Percentiles rank a stretch among this genome's conserved stretches.
Evolutionary conservation across 306 rosid species (phyloP).

Genomic region (Cucurbita moschata): DNA sequence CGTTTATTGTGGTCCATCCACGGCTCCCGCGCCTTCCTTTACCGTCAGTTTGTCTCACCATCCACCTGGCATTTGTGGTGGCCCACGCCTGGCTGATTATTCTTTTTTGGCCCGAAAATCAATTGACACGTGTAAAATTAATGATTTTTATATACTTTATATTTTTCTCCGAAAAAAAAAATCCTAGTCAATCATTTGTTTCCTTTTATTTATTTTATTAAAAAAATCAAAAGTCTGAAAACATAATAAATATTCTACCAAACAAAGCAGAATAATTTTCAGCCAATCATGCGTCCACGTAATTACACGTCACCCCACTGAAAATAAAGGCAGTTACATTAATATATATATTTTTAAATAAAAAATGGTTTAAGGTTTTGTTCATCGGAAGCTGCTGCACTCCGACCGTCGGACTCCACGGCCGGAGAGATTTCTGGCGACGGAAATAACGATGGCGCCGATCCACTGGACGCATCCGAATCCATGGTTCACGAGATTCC

Average conservation of each 20-base stretch:
- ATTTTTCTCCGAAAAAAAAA: not conserved
- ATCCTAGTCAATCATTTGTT: not conserved
- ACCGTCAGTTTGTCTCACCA: too few relatives aligned
- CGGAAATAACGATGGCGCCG: slow-evolving; percentile 1
- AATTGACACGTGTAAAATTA: not conserved
- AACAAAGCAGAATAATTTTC: not conserved
- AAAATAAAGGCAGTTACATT: not conserved
- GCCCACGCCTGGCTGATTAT: not conserved
- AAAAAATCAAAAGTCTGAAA: too few relatives aligned
- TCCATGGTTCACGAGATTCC: slow-evolving; percentile 7
- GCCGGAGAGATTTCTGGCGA: not conserved
- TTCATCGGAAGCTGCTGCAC: not conserved
- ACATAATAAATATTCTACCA: not conserved
- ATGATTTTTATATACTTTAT: not conserved
- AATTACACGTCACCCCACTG: not conserved
- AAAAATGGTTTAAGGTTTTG: not conserved
- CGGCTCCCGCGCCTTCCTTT: too few relatives aligned
- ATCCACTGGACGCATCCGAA: slow-evolving; percentile 29
- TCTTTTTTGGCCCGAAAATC: not conserved
- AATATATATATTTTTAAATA: not conserved
- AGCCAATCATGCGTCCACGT: not conserved
- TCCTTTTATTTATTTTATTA: too few relatives aligned
- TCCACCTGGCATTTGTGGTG: not conserved
- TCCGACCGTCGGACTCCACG: not conserved
- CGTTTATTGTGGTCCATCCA: too few relatives aligned